phyloP scores from a whole-genome alignment of 1,139 yeast genomes.

The Zygosaccharomyces sapae region DNA sequence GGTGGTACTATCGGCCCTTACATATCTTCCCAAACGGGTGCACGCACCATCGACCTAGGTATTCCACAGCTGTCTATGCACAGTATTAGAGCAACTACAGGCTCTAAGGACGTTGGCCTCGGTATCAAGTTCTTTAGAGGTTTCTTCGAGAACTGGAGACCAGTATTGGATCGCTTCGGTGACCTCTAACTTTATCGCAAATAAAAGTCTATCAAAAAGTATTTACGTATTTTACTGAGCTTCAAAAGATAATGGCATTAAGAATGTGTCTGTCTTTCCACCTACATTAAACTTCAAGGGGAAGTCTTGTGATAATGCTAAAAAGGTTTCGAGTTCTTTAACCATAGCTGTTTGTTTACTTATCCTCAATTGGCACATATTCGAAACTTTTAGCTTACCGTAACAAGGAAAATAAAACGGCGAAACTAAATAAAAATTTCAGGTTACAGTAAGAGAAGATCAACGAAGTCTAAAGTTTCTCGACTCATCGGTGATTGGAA shows the following conservation, averaged over 20 bases:
- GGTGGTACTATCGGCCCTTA: constrained; percentile 83
- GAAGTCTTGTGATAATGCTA: background rate
- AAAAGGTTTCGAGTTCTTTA: background rate
- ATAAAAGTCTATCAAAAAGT: too few relatives aligned
- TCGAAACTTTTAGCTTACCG: constrained; percentile 7
- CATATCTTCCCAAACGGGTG: constrained; percentile 61
- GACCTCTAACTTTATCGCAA: constrained; percentile 34
- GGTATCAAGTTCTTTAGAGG: constrained; percentile 63
- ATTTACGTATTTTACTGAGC: too few relatives aligned
- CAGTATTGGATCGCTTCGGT: constrained; percentile 43
- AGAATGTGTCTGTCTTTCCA: too few relatives aligned
- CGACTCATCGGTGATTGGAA: background rate
- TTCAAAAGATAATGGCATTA: too few relatives aligned
- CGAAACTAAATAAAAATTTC: constrained; percentile 6
- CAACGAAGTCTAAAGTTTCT: constrained; percentile 2
- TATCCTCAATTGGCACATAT: constrained; percentile 4
- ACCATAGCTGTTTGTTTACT: constrained; percentile 2
- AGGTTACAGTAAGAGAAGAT: background rate
- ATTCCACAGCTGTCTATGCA: constrained; percentile 80
- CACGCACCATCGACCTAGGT: constrained; percentile 72
- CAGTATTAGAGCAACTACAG: constrained; percentile 71
- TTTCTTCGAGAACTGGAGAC: constrained; percentile 59
- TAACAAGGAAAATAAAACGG: constrained; percentile 3
- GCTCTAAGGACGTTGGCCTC: constrained; percentile 63
- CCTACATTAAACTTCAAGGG: too few relatives aligned